phyloP scores from a whole-genome alignment of 2,329 filamentous ascomycete species.

The Geosmithia flava region DNA sequence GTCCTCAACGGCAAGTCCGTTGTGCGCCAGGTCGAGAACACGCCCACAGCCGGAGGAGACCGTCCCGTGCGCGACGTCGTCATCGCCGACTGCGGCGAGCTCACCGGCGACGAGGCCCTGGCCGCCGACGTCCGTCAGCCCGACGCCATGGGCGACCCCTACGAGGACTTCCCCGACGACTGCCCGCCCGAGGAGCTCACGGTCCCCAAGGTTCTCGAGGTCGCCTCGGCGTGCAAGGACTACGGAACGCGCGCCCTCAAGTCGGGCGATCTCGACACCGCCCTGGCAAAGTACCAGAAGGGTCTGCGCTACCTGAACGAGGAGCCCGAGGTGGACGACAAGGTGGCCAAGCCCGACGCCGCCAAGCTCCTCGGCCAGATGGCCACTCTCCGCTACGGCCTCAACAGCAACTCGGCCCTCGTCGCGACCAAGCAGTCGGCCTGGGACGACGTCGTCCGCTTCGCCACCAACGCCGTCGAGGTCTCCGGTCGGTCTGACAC shows the following conservation, averaged over 20 bases:
- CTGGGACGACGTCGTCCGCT: conserved; percentile 57
- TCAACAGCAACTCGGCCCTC: conserved; percentile 82
- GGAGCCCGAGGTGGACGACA: conserved; percentile 62
- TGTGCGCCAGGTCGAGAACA: conserved; percentile 80
- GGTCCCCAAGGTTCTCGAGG: conserved; percentile 58
- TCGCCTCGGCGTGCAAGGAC: conserved; percentile 76
- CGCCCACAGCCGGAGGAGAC: conserved; percentile 61
- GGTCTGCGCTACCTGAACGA: conserved; percentile 80
- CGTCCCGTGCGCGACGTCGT: conserved; percentile 63
- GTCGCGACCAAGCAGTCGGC: conserved; percentile 69
- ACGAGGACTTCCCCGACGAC: conserved; percentile 95
- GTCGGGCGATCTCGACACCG: conserved; percentile 53
- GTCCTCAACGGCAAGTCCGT: conserved; percentile 88
- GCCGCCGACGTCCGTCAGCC: conserved; percentile 55
- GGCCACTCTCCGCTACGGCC: conserved; percentile 63
- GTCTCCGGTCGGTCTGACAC: conserved; percentile 53
- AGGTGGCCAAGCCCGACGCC: conserved; percentile 51
- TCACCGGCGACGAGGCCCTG: conserved; percentile 58
- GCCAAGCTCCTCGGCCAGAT: conserved; percentile 55
- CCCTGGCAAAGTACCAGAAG: conserved; percentile 89
- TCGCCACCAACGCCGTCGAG: conserved; percentile 62
- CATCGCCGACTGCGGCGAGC: conserved; percentile 77
- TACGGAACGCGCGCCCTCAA: conserved; percentile 93
- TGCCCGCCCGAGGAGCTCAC: conserved; percentile 48
- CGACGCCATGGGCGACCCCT: conserved; percentile 77